These are phyloP conservation scores for Penicillium maclennaniae DNA, from an alignment of 495 filamentous ascomycete genomes.

Conservation along the genomic window DNA sequence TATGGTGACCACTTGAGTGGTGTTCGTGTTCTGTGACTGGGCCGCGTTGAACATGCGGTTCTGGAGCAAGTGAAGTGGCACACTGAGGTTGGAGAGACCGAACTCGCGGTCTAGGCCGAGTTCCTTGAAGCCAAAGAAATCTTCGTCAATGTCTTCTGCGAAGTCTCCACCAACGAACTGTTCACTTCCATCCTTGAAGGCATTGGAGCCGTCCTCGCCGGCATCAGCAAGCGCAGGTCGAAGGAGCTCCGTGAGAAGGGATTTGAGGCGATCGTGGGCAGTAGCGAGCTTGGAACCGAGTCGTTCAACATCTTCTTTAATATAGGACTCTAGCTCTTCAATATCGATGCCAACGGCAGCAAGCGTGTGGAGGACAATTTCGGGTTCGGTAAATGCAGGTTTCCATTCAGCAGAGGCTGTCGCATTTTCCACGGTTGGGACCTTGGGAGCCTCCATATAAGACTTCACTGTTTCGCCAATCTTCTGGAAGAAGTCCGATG, in stretches of 20 bases:
- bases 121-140: slow-evolving; percentile 98
- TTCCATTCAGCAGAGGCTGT: slow-evolving; percentile 46
- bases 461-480: slow-evolving; percentile 71
- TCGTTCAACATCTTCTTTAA: slow-evolving; percentile 91
- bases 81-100: slow-evolving; percentile 76
- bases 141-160: slow-evolving; percentile 93
- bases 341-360: slow-evolving; percentile 76
- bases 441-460: slow-evolving; percentile 78
- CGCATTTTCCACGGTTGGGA: slow-evolving; percentile 42
- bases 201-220: slow-evolving; percentile 78
- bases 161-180: slow-evolving; percentile 97
- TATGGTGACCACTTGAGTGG: slow-evolving; percentile 44
- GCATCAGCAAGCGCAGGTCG: slow-evolving; percentile 81
- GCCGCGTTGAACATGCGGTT: slow-evolving; percentile 79
- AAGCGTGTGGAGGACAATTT: slow-evolving; percentile 82
- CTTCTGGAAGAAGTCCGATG: slow-evolving; percentile 83
- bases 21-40: slow-evolving; percentile 63
- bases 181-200: slow-evolving; percentile 94
- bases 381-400: slow-evolving; percentile 69
- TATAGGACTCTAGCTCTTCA: slow-evolving; percentile 79
- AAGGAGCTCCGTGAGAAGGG: slow-evolving; percentile 81
- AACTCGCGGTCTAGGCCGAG: slow-evolving; percentile 88
- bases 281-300: slow-evolving; percentile 73
- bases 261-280: slow-evolving; percentile 90
- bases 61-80: slow-evolving; percentile 91